Conservation (phyloP, 345 rosid species). For the Citrus maxima region DNA sequence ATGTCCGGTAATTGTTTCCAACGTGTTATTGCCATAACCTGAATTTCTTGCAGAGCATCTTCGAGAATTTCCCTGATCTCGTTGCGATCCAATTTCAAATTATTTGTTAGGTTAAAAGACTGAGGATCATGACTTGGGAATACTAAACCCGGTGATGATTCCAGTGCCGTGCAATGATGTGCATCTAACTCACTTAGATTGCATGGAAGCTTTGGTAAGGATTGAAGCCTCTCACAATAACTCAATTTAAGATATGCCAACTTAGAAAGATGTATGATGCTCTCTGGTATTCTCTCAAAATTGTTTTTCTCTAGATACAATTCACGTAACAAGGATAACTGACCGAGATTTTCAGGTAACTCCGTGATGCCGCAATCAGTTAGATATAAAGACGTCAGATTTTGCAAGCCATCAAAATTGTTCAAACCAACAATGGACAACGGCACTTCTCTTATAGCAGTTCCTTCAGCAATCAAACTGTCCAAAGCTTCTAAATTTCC, state of each 20-base stretch:
- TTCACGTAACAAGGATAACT: too few relatives aligned
- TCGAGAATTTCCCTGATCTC: neutral
- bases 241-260: constrained; percentile 11
- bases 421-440: neutral
- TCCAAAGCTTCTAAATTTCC: too few relatives aligned
- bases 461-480: too few relatives aligned
- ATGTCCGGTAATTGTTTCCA: too few relatives aligned
- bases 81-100: neutral
- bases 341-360: neutral
- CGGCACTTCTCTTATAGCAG: too few relatives aligned
- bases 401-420: constrained; percentile 15
- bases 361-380: constrained; percentile 25
- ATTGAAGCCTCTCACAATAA: constrained; percentile 30
- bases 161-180: too few relatives aligned
- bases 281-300: too few relatives aligned
- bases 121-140: constrained; percentile 5
- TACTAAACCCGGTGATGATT: constrained; percentile 3
- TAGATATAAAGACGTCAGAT: constrained; percentile 23
- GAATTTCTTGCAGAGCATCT: too few relatives aligned
- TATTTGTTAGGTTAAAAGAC: constrained; percentile 19
- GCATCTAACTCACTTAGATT: too few relatives aligned
- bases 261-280: constrained; percentile 22
- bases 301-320: too few relatives aligned
- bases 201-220: constrained; percentile 13
- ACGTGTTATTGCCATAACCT: neutral